Base-by-base conservation (phyloP, 2,329 filamentous ascomycete genomes). In the Tolypocladium tundrense region DNA sequence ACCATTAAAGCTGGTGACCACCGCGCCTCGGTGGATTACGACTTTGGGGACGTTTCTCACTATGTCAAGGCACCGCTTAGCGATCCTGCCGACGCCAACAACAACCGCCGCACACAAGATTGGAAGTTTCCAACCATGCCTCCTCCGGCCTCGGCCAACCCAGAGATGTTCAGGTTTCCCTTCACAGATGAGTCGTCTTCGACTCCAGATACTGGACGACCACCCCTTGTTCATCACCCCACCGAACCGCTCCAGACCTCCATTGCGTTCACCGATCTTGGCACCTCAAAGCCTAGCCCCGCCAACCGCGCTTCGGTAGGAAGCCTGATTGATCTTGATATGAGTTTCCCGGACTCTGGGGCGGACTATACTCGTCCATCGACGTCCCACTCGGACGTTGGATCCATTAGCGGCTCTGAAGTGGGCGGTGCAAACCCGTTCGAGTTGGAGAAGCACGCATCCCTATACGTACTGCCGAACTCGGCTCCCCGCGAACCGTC, bases 401-500 rank as follows among this genome's bases (percentile, higher is more conserved):
- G 68, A 2, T 84, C 81, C 0, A 72, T 84, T 13, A 75, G 77
- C 9, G 83, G 82, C 55, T 83, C 82, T 1, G 80, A 85, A 58
- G 68, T 80, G 39, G 78, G 80, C 33, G 74, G 77, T 14, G 77
- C 74, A 2, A 83, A 83, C 62, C 82, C 84, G 0, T 87, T 87
- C 58, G 82, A 86, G 57, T 74, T 87, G 4, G 84, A 87, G 67
- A 78, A 80, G n/a, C 83, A 86, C 62, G 74, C 81, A 1, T 85
- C 82, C 1, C 70, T 84, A 1, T 83, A 84, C 60, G 73, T 72
- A 14, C 66, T 69, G 63, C 69, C 74, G 5, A 65, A 70, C 4
- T 68, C 70, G 0, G 74, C 31, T 21, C 31, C 72, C 54, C 74
- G 82, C 41, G 81, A 84, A 61, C 81, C 81, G 0, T 83, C 80